Conservation (phyloP, 495 filamentous ascomycete genomes). For the Talaromyces adpressus region DNA sequence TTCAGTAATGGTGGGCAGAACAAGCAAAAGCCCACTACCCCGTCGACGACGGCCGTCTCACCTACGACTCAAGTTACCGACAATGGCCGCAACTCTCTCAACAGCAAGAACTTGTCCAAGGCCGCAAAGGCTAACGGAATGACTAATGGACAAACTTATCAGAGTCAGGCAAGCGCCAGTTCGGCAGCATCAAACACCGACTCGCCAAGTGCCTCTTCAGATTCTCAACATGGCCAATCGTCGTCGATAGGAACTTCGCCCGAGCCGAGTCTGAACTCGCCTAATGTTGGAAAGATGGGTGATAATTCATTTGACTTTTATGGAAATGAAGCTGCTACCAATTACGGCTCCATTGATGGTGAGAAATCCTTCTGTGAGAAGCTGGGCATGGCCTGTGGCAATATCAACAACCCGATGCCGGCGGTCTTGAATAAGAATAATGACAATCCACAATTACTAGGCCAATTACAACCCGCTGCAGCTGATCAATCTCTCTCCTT, state of each 20-base stretch:
- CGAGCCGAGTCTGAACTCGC: slow-evolving; percentile 55
- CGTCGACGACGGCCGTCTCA: slow-evolving; percentile 13
- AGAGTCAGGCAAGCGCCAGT: background rate
- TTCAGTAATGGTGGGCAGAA: slow-evolving; percentile 35
- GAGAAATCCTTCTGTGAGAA: slow-evolving; percentile 61
- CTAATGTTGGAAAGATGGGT: slow-evolving; percentile 50
- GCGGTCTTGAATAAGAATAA: slow-evolving; percentile 27
- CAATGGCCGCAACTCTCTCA: background rate
- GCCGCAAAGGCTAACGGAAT: slow-evolving; percentile 3
- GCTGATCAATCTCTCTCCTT: slow-evolving; percentile 36
- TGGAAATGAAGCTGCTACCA: slow-evolving; percentile 17
- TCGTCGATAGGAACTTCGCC: slow-evolving; percentile 88
- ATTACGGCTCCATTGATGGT: slow-evolving; percentile 40
- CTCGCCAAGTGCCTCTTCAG: slow-evolving; percentile 50
- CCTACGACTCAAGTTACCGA: slow-evolving; percentile 24
- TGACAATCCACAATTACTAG: slow-evolving; percentile 21
- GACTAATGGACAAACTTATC: background rate
- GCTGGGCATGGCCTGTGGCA: slow-evolving; percentile 66
- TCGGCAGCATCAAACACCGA: slow-evolving; percentile 39
- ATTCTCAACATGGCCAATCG: slow-evolving; percentile 52
- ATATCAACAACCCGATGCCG: slow-evolving; percentile 61
- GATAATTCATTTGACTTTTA: slow-evolving; percentile 25
- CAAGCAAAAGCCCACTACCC: slow-evolving; percentile 20
- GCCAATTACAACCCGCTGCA: slow-evolving; percentile 17
- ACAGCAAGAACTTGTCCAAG: slow-evolving; percentile 1